phyloP scores from a whole-genome alignment of 805 yeast genomes.

The Yamadazyma tumulicola region DNA sequence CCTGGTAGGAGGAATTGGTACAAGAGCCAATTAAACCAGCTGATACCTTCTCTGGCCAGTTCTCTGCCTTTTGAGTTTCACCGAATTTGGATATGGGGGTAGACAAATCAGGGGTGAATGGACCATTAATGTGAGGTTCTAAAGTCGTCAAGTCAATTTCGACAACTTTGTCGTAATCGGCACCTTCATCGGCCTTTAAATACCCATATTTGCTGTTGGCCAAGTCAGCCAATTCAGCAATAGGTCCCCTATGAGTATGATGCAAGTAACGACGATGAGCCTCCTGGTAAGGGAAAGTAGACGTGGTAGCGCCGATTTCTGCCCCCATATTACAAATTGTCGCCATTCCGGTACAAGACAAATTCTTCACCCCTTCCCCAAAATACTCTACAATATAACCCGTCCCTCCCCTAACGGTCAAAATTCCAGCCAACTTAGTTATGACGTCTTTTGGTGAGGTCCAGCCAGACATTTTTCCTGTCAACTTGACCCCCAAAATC shows the following conservation, averaged over 20 bases:
- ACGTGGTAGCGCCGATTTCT: conserved; percentile 98
- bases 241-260: conserved; percentile 79
- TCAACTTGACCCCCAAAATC: conserved; percentile 87
- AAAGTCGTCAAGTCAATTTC: conserved; percentile 83
- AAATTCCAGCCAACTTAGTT: conserved; percentile 83
- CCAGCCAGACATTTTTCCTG: conserved; percentile 91
- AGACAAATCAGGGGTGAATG: conserved; percentile 96
- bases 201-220: conserved; percentile 55
- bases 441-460: conserved; percentile 96
- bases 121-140: conserved; percentile 97
- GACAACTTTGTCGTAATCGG: conserved; percentile 87
- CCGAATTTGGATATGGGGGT: conserved; percentile 87
- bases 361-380: conserved; percentile 86
- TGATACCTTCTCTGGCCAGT: conserved; percentile 83
- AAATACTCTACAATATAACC: conserved; percentile 95
- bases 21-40: conserved; percentile 98
- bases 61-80: conserved; percentile 61
- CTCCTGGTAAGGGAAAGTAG: conserved; percentile 90
- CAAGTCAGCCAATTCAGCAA: conserved; percentile 75
- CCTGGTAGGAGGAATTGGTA: conserved; percentile 97
- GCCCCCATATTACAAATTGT: conserved; percentile 99
- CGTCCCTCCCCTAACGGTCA: conserved; percentile 98
- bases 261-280: conserved; percentile 74
- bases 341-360: conserved; percentile 98
- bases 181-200: conserved; percentile 81